Percentiles rank a stretch among this genome's conserved stretches.
phyloP scores from a whole-genome alignment of 257 asterid genomes.

The Linaria vulgaris region DNA sequence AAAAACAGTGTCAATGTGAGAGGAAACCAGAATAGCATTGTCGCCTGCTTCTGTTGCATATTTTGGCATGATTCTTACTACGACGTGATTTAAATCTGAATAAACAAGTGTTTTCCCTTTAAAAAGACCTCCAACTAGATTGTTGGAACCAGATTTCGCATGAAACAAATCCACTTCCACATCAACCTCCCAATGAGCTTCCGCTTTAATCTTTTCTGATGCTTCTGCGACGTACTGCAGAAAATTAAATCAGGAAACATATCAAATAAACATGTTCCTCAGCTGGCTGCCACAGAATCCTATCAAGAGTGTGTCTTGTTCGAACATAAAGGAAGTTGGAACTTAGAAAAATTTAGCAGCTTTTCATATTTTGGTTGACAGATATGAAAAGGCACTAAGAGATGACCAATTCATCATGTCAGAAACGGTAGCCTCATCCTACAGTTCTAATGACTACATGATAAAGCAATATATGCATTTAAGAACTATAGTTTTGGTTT shows the following conservation, averaged over 20 bases:
- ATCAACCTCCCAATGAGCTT: conserved; percentile 89
- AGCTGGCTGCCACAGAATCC: conserved; percentile 17
- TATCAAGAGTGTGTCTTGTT: not conserved
- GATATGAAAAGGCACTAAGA: too few relatives aligned
- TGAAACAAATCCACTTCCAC: conserved; percentile 85
- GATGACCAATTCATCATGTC: too few relatives aligned
- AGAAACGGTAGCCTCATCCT: too few relatives aligned
- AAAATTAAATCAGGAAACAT: conserved; percentile 8
- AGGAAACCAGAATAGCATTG: conserved; percentile 88
- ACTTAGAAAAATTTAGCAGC: too few relatives aligned
- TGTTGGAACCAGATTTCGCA: conserved; percentile 66
- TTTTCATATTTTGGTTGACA: too few relatives aligned
- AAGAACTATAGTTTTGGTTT: too few relatives aligned
- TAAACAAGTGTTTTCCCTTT: conserved; percentile 86
- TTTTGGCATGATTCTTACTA: conserved; percentile 79
- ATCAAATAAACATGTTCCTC: conserved; percentile 7
- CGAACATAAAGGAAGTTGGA: not conserved
- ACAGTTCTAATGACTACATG: too few relatives aligned
- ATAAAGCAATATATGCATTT: too few relatives aligned
- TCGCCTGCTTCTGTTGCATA: conserved; percentile 75
- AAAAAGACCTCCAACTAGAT: conserved; percentile 74
- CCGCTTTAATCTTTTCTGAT: conserved; percentile 60
- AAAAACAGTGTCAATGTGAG: conserved; percentile 93
- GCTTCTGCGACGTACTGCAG: conserved; percentile 75
- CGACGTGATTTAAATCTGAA: conserved; percentile 83